Base-by-base conservation (phyloP, 164 flowering plant species). In the Tetracentron sinense region DNA sequence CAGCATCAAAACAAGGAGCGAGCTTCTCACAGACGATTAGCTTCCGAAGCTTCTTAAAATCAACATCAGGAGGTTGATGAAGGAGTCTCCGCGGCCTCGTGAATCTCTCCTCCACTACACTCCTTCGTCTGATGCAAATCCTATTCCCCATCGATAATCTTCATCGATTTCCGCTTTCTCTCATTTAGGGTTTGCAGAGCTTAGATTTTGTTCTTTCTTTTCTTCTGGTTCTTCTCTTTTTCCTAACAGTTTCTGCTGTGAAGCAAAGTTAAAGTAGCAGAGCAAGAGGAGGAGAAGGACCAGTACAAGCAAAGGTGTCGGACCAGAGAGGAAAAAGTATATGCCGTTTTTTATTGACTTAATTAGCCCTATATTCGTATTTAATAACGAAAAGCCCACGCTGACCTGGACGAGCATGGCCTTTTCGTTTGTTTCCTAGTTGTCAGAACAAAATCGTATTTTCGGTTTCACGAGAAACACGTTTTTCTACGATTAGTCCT, bases 1-100 rank as follows among this genome's bases (percentile, higher is more conserved):
- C 63, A 10, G 66, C 79, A 61, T 72, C 75, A 20, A 65, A 75
- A 51, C 79, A 75, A 68, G 79, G 79, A 1, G 79, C 79, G 44
- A 75, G 75, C 68, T 75, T 75, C 33, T 60, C 22, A 25, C 65
- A 54, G 0, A 65, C 35, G 19, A 75, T 75, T 3, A 76, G 66
- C 62, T 69, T 76, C 31, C 71, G 60, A 11, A 76, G 76, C 56
- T 63, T 72, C 74, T 72, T 76, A 66, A 69, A 76, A 29, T 76
- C 79, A 12, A 76, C 66, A 46, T 72, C 54, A 0, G 68, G 42
- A 0, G 66, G 71, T 23, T 69, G 66, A 17, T 50, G 29, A 48
- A 57, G 26, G 12, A 69, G 57, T 16, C 73, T 62, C 30, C 69
- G 76, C n/a, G 79, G 79, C 38, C 67, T 65, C 2, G 79, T 76